A percentile compares a stretch with the other conserved stretches of the same genome.
Conservation (phyloP, 1,139 yeast species). For the Lodderomyces margitis region DNA sequence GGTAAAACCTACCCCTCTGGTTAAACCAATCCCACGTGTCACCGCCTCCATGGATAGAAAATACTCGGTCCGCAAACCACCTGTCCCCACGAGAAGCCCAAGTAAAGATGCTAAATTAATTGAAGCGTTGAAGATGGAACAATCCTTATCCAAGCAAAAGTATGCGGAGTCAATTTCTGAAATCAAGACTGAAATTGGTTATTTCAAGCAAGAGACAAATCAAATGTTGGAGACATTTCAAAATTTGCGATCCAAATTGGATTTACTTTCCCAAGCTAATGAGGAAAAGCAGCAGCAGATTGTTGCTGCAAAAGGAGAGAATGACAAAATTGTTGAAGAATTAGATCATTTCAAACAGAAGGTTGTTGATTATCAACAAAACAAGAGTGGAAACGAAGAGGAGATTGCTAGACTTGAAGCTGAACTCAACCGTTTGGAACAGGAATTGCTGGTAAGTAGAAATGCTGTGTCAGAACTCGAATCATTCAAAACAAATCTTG, state of each 20-base stretch:
- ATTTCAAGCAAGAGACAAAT: conserved; percentile 9
- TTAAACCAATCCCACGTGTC: neutral
- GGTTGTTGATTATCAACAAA: neutral
- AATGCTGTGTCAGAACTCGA: neutral
- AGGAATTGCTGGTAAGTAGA: neutral
- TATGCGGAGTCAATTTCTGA: conserved; percentile 9
- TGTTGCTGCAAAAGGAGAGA: neutral
- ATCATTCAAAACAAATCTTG: neutral
- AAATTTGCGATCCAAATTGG: conserved; percentile 6
- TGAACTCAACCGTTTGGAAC: conserved; percentile 1
- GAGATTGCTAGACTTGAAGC: conserved; percentile 2
- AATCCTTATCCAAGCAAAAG: conserved; percentile 5
- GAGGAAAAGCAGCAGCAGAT: neutral
- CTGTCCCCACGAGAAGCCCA: conserved; percentile 3
- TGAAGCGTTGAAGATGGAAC: conserved; percentile 4
- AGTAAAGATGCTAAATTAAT: neutral
- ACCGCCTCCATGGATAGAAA: neutral
- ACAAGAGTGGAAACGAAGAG: conserved; percentile 1
- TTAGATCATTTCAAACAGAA: neutral
- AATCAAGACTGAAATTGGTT: conserved; percentile 11
- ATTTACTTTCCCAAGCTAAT: conserved; percentile 6
- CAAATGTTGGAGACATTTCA: conserved; percentile 4
- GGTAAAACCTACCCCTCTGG: conserved; percentile 2
- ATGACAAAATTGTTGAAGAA: conserved; percentile 1
- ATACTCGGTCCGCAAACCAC: conserved; percentile 1